Evolutionary conservation across 1,284 basidiomycete genomes (phyloP), one percentile per base, ranked within the genome.

Genomic region (Apiotrichum porosum): DNA sequence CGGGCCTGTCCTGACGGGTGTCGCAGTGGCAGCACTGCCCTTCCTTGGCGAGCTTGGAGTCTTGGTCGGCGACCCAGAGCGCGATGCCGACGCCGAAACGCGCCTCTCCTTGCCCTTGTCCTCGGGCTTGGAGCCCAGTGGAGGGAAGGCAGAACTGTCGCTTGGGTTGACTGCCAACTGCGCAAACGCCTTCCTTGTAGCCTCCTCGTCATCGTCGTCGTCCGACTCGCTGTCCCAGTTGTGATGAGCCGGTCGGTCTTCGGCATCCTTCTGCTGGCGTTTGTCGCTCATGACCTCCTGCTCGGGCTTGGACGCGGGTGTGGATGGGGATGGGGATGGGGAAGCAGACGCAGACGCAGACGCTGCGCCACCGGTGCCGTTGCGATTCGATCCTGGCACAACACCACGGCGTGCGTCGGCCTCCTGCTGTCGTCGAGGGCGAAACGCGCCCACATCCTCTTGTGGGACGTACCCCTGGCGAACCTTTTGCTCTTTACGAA

Each of bases 401-500:
- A 57, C 54, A 9, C 63, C 52, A 24, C 56, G 57, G 36, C 64
- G 40, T 63, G 74, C 38, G 24, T 90, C 87, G 71, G 83, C 79
- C 61, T 84, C 82, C 39, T 79, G 75, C 68, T 89, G 86, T 31
- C 83, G 81, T 37, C 82, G 79, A 19, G 86, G 82, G 38, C 89
- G 81, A 72, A 93, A 97, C 33, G 83, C 82, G 28, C 80, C 78
- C 13, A 95, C 81, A 74, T 97, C 93, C 71, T 97, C 93, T 68
- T 90, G 88, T 0, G 93, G 93, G 1, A 90, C 94, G 73, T 84
- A 97, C 1, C 93, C 93, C 0, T 91, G 91, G 28, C 91, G 80
- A 57, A 97, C 85, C 75, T 86, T 93, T 54, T 87, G 77, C 69
- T 95, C 82, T 72, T 93, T 95, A 49, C 93, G 84, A 19, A 89